Evolutionary conservation across 345 rosid genomes (phyloP), one percentile per base, ranked within the genome.

Genomic region (Pugionium cornutum): DNA sequence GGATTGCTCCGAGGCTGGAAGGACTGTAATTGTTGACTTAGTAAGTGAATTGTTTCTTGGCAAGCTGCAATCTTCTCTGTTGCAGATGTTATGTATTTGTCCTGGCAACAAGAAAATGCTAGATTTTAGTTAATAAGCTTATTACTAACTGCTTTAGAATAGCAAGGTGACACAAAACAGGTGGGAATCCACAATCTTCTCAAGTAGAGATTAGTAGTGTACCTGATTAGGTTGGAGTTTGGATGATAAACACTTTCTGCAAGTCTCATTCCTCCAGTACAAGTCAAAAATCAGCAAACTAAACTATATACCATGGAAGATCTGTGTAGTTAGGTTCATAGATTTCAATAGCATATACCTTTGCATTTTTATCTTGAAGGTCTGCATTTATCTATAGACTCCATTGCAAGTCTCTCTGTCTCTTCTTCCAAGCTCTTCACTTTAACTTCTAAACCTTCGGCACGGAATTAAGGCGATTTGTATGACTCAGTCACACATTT

Each of bases 401-500:
- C 83, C 6, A 50, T 75, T 57, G 85, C 86, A 56, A 87, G 53
- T 33, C 48, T 77, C 58, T 69, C 80, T 26, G 69, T 53, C 61
- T 77, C 83, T 53, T 57, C 75, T 49, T 53, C 80, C 11, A 85
- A 75, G 58, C 79, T 75, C 53, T 77, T 83, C 55, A 83, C 80
- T 69, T 81, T 79, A 64, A 73, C 68, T 81, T 83, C 88, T 30
- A 87, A 34, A 46, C 80, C 81, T 53, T 66, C 70, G 43, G 88
- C 75, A 30, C 69, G 83, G 56, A 67, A 39, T 72, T 89, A 91
- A 42, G 84, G 82, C 37, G 83, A 76, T 59, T 81, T 87, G 71
- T 85, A 89, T 45, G 89, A 85, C 80, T 82, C 89, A 3, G 89
- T 79, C 82, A 89, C 83, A 18, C 95, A 89, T 76, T 85, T 89